Evolutionary conservation across 2,329 filamentous ascomycete species (phyloP).

Genomic region (Cadophora sp.): DNA sequence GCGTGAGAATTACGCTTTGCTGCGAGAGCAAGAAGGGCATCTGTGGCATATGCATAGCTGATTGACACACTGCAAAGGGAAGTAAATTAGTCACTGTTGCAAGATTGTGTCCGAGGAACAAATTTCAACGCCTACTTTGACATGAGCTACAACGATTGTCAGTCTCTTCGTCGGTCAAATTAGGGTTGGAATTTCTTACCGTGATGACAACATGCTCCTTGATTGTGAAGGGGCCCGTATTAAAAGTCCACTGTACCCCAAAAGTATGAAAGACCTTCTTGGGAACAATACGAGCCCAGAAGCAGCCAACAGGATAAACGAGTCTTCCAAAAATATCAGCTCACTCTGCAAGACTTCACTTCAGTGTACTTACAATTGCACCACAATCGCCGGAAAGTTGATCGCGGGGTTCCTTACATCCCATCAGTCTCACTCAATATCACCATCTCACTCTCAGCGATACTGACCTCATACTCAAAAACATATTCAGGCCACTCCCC

Average conservation of each 20-base stretch:
- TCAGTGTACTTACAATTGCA: slow-evolving; percentile 53
- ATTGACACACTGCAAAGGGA: slow-evolving; percentile 39
- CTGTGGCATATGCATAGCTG: slow-evolving; percentile 67
- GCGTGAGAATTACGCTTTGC: slow-evolving; percentile 27
- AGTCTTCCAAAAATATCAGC: slow-evolving; percentile 19
- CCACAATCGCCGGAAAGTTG: slow-evolving; percentile 44
- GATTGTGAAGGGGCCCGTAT: slow-evolving; percentile 71
- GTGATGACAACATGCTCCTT: slow-evolving; percentile 73
- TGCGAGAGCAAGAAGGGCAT: slow-evolving; percentile 73
- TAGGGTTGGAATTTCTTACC: slow-evolving; percentile 44
- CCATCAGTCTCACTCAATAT: neutral
- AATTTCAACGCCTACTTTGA: slow-evolving; percentile 25
- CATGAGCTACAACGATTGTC: slow-evolving; percentile 46
- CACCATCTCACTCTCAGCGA: neutral
- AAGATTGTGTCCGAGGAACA: neutral
- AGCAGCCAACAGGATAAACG: slow-evolving; percentile 31
- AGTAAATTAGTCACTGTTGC: neutral
- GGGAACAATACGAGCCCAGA: slow-evolving; percentile 50
- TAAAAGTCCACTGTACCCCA: slow-evolving; percentile 61
- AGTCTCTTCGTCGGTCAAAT: neutral
- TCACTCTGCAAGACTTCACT: neutral
- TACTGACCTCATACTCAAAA: slow-evolving; percentile 31
- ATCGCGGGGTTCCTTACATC: slow-evolving; percentile 24
- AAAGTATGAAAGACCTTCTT: slow-evolving; percentile 49
- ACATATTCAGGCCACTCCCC: slow-evolving; percentile 35